phyloP scores from a whole-genome alignment of 257 asterid genomes.

The Rhazya stricta region DNA sequence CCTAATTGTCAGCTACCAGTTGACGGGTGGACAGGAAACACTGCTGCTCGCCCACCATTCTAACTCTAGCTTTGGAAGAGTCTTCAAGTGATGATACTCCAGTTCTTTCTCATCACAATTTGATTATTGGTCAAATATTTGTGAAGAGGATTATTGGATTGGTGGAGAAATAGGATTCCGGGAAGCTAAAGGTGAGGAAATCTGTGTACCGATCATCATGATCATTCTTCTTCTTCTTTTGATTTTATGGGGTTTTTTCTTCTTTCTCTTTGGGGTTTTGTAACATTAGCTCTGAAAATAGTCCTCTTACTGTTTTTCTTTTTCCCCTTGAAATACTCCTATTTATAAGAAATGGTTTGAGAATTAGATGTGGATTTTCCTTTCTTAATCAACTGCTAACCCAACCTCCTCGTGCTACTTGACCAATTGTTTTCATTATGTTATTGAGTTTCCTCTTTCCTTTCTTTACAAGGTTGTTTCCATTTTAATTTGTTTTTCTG shows the following conservation, averaged over 20 bases:
- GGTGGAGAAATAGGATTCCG: slow-evolving; percentile 19
- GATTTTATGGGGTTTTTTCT: neutral
- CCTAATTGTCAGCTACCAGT: slow-evolving; percentile 47
- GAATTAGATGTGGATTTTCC: slow-evolving; percentile 15
- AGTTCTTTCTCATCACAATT: too few species aligned
- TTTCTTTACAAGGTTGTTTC: neutral
- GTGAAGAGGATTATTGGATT: slow-evolving; percentile 15
- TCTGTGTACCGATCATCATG: slow-evolving; percentile 13
- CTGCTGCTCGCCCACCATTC: slow-evolving; percentile 40
- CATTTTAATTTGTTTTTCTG: neutral
- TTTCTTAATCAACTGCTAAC: slow-evolving; percentile 10
- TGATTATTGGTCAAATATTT: neutral
- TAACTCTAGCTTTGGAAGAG: neutral
- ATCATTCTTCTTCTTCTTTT: slow-evolving; percentile 14
- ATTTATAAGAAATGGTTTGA: slow-evolving; percentile 25
- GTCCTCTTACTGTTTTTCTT: slow-evolving; percentile 10
- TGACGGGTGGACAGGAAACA: slow-evolving; percentile 66
- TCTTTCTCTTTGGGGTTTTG: slow-evolving; percentile 7
- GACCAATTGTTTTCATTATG: neutral
- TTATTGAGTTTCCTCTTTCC: neutral
- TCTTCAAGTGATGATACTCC: neutral
- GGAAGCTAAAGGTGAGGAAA: slow-evolving; percentile 26
- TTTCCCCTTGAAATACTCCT: neutral
- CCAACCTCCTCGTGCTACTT: neutral
- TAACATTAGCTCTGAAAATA: slow-evolving; percentile 19